Percentiles rank a stretch among this genome's conserved stretches.
Evolutionary conservation across 2,329 filamentous ascomycete genomes (phyloP).

Genomic region (Colletotrichum navitas): DNA sequence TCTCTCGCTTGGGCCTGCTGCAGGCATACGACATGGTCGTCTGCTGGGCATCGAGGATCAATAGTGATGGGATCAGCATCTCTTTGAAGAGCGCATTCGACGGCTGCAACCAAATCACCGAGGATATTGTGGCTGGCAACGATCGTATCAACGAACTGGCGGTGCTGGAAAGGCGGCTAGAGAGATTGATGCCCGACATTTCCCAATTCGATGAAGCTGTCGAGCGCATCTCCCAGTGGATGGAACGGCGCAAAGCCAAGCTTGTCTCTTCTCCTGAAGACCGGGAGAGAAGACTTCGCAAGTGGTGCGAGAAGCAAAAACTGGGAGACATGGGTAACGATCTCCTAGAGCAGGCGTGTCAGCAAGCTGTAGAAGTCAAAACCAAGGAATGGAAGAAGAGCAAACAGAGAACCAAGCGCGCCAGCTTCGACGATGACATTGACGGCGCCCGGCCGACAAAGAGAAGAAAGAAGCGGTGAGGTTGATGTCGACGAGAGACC

Average conservation of each 20-base stretch:
- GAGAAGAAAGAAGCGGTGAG: neutral
- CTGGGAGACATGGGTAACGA: neutral
- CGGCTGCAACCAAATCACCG: neutral
- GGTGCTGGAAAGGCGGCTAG: neutral
- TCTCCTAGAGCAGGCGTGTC: neutral
- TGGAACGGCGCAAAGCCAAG: neutral
- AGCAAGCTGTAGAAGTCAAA: neutral
- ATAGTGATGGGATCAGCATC: neutral
- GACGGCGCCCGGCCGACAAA: neutral
- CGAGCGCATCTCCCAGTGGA: constrained; percentile 5
- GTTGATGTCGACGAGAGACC: neutral
- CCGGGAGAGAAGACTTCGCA: neutral
- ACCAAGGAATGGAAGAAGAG: neutral
- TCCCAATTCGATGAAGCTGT: neutral
- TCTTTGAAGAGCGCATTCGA: constrained; percentile 4
- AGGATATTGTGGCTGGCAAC: neutral
- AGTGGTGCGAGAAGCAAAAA: neutral
- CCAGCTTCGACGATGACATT: neutral
- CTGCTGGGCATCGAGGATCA: constrained; percentile 12
- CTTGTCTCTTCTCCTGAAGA: neutral
- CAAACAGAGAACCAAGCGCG: neutral
- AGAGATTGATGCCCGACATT: neutral
- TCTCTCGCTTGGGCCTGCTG: constrained; percentile 10
- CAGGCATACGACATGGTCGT: constrained; percentile 19
- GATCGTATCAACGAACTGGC: neutral